Percentiles rank a stretch among this genome's conserved stretches.
These are phyloP conservation scores for Phialophora expanda DNA, from an alignment of 2,329 filamentous ascomycete species.

Conservation along the genomic window DNA sequence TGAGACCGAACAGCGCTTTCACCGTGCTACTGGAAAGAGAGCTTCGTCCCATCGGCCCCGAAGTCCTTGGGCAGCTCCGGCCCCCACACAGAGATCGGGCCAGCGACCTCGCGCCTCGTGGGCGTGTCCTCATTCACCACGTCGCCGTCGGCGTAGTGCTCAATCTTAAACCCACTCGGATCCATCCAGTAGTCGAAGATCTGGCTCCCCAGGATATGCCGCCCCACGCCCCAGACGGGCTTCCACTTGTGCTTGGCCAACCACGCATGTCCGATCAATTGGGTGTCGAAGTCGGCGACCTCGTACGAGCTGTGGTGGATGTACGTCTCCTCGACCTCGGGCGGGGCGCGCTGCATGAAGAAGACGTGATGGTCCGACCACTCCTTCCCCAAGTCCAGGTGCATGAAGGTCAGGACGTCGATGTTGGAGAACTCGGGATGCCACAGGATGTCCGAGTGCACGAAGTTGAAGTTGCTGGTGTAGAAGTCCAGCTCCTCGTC, in stretches of 20 bases:
- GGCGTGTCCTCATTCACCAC: slow-evolving; percentile 40
- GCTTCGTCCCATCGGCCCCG: slow-evolving; percentile 23
- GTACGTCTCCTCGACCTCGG: slow-evolving; percentile 46
- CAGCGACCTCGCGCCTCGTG: slow-evolving; percentile 41
- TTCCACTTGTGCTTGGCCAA: slow-evolving; percentile 65
- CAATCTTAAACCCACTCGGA: slow-evolving; percentile 65
- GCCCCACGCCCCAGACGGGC: slow-evolving; percentile 71
- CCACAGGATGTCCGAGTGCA: slow-evolving; percentile 53
- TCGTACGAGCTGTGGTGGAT: slow-evolving; percentile 73
- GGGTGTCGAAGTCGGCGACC: slow-evolving; percentile 72
- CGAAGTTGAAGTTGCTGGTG: slow-evolving; percentile 54
- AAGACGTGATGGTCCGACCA: slow-evolving; percentile 59
- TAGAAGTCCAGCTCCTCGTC: slow-evolving; percentile 49
- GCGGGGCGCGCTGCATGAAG: slow-evolving; percentile 48
- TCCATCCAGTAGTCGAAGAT: slow-evolving; percentile 76
- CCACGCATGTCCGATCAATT: slow-evolving; percentile 73
- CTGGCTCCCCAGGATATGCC: slow-evolving; percentile 71
- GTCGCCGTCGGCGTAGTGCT: slow-evolving; percentile 74
- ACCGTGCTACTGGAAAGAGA: background rate
- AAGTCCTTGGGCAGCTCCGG: slow-evolving; percentile 43
- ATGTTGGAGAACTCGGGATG: slow-evolving; percentile 43
- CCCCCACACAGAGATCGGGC: slow-evolving; percentile 44
- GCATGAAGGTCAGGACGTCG: slow-evolving; percentile 53
- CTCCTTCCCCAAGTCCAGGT: slow-evolving; percentile 55
- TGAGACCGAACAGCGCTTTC: too few species aligned